Base-by-base conservation (phyloP, 2,329 filamentous ascomycete genomes). In the Septoria linicola region DNA sequence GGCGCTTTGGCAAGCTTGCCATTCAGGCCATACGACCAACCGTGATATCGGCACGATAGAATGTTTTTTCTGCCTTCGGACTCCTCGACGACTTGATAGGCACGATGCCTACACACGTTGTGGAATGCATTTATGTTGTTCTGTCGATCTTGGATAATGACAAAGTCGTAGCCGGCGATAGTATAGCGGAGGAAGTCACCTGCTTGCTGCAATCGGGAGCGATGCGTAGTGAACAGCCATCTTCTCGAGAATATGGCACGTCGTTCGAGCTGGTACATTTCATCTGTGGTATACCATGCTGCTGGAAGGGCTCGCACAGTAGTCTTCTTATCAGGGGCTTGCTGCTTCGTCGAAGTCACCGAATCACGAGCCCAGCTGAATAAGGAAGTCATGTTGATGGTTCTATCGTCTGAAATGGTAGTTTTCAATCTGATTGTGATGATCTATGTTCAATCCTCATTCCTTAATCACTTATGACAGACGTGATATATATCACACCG, bases 1-100 rank as follows among this genome's bases (percentile, higher is more conserved):
- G 81, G 80, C 0, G 81, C 81, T 63, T 83, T 83, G 32, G 80
- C 76, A 3, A 83, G 70, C 32, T 77, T 76, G 8, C 81, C 81
- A 19, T 70, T 72, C 1, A 80, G 69, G 40, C 80, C 76, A 53
- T 83, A 83, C 1, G 78, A 80, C 80, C 81, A 84, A 19, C 80
- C 80, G 59, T 83, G 81, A 58, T 84, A 84, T 47, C 77, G 76
- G 69, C 81, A 84, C 0, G 76, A 71, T 16, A 84, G 72, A 14
- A 83, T 73, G 54, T 68, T 72, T 41, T 73, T 74, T 36, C 73
- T 74, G 3, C 81, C 81, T 8, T 71, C 65, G 1, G 77, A 71
- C 41, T 75, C 73, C 8, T 72, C 73, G 4, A 80, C 77, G 5
- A 84, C 74, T 1, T 79, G 77, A 60, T 79, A 84, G 20, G 81